Percentiles rank a stretch among this genome's conserved stretches.
Evolutionary conservation across 352 stramenopile species (phyloP).

Genomic region (Globisporangium polare): DNA sequence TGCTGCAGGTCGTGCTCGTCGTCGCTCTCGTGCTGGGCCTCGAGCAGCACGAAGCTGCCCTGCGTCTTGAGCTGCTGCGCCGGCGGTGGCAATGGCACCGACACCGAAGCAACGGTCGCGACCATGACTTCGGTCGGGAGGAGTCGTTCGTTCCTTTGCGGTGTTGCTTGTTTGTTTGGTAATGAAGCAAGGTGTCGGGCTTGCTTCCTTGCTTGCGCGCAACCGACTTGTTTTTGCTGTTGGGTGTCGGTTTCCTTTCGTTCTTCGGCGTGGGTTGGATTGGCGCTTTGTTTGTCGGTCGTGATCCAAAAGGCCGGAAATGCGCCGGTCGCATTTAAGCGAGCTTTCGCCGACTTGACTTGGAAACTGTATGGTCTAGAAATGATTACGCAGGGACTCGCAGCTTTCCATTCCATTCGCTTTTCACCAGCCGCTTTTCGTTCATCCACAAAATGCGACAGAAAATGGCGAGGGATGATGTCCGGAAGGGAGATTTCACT

Average conservation of each 20-base stretch:
- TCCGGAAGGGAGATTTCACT: too few species aligned
- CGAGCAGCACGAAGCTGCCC: conserved; percentile 11
- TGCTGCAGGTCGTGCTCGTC: neutral
- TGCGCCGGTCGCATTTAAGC: too few species aligned
- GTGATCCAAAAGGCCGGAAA: too few species aligned
- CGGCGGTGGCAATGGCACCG: neutral
- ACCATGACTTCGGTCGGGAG: neutral
- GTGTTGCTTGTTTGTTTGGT: conserved; percentile 3
- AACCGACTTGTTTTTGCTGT: conserved; percentile 6
- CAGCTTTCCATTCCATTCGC: too few species aligned
- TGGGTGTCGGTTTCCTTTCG: too few species aligned
- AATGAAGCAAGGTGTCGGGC: neutral
- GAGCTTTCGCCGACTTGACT: too few species aligned
- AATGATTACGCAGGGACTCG: too few species aligned
- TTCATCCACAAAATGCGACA: too few species aligned
- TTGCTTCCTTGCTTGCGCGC: neutral
- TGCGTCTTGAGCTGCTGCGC: neutral
- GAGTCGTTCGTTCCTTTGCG: neutral
- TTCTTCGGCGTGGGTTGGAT: neutral
- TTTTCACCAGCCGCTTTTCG: too few species aligned
- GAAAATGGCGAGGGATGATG: too few species aligned
- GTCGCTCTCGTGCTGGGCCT: conserved; percentile 4
- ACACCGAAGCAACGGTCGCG: conserved; percentile 1
- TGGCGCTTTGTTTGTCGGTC: neutral
- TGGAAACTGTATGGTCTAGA: too few species aligned